These are phyloP conservation scores for Hyparrhenia diplandra DNA, from an alignment of 176 grass and related monocot species.

Conservation along the genomic window DNA sequence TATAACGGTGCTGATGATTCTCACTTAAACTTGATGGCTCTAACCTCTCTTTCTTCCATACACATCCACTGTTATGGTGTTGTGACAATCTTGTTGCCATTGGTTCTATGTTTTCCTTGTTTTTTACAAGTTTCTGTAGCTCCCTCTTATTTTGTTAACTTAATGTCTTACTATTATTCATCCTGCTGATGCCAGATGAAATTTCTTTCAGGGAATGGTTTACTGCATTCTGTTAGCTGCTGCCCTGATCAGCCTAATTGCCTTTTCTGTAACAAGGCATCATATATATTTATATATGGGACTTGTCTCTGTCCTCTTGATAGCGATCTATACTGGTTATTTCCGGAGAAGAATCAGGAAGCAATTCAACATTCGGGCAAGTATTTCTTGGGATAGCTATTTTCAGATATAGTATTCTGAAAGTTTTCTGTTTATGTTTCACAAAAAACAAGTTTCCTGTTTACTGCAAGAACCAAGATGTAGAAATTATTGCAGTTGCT, in stretches of 20 bases:
- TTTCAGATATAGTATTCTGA: constrained; percentile 13
- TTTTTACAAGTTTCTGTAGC: not conserved
- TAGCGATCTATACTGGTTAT: constrained; percentile 79
- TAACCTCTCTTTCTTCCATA: not conserved
- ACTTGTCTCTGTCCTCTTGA: constrained; percentile 61
- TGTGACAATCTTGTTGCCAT: not conserved
- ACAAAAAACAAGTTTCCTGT: too few species aligned
- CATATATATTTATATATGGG: constrained; percentile 66
- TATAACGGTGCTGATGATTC: not conserved
- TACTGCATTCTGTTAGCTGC: constrained; percentile 60
- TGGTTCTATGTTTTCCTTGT: not conserved
- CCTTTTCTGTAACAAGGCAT: constrained; percentile 72
- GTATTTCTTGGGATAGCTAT: constrained; percentile 13
- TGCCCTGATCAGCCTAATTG: constrained; percentile 62
- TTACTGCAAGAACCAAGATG: constrained; percentile 11
- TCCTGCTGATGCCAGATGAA: constrained; percentile 16
- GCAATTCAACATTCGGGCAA: constrained; percentile 91
- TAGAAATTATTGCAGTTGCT: not conserved
- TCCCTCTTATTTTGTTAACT: not conserved
- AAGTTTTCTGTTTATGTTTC: too few species aligned
- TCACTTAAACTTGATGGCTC: not conserved
- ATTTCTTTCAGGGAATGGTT: constrained; percentile 52
- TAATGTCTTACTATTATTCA: constrained; percentile 1
- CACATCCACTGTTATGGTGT: not conserved
- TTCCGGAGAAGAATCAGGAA: constrained; percentile 84